Percentiles rank a stretch among this genome's conserved stretches.
phyloP scores from a whole-genome alignment of 306 rosid genomes.

The Ormosia semicastrata region DNA sequence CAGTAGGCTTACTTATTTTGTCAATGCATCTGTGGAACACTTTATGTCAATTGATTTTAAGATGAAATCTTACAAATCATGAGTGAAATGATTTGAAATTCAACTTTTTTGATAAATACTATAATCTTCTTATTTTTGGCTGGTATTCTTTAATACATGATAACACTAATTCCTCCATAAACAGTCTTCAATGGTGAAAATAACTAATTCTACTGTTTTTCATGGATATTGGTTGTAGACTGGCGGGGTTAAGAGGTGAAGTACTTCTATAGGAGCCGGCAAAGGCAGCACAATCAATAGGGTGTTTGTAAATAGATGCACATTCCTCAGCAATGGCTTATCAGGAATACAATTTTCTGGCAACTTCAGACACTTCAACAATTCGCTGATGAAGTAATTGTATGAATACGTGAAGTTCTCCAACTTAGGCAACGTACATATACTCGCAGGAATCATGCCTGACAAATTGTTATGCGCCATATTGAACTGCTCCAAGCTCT shows the following conservation, averaged over 20 bases:
- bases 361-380: slow-evolving; percentile 54
- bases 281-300: slow-evolving; percentile 53
- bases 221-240: too few relatives aligned
- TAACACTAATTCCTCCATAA: too few relatives aligned
- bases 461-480: slow-evolving; percentile 68
- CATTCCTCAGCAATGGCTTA: slow-evolving; percentile 66
- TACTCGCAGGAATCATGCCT: slow-evolving; percentile 58
- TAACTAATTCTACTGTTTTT: background rate
- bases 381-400: slow-evolving; percentile 66
- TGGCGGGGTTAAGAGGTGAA: background rate
- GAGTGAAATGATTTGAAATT: too few relatives aligned
- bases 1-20: too few relatives aligned
- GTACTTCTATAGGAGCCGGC: slow-evolving; percentile 39
- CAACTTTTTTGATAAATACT: too few relatives aligned
- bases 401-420: slow-evolving; percentile 70
- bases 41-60: too few relatives aligned
- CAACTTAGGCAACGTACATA: slow-evolving; percentile 66
- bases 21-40: too few relatives aligned
- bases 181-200: background rate
- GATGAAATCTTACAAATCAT: too few relatives aligned
- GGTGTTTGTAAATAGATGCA: slow-evolving; percentile 42
- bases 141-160: background rate
- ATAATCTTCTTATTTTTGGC: background rate
- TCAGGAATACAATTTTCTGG: slow-evolving; percentile 58
- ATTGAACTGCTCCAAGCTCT: slow-evolving; percentile 68